Percentiles rank a stretch among this genome's conserved stretches.
These are phyloP conservation scores for Quercus glauca DNA, from an alignment of 306 rosid genomes.

Conservation along the genomic window DNA sequence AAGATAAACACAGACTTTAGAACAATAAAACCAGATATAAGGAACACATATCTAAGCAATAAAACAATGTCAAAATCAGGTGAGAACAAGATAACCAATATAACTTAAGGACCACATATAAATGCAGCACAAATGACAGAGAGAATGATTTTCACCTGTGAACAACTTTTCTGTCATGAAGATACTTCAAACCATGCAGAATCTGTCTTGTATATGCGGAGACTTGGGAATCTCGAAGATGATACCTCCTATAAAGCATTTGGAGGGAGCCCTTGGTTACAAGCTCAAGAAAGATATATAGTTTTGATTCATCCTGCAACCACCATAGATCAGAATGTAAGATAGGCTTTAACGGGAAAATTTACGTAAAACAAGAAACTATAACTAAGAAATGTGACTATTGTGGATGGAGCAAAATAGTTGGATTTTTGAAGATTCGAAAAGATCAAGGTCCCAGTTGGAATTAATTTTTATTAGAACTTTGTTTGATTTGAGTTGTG, in stretches of 20 bases:
- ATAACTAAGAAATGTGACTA: conserved; percentile 2
- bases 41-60: not conserved
- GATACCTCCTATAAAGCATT: conserved; percentile 55
- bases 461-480: no score
- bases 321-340: conserved; percentile 23
- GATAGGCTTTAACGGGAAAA: conserved; percentile 14
- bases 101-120: not conserved
- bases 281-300: conserved; percentile 85
- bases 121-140: conserved; percentile 8
- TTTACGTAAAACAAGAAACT: not conserved
- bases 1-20: not conserved
- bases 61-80: not conserved
- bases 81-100: not conserved
- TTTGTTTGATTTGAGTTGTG: no score
- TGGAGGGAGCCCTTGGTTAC: conserved; percentile 87
- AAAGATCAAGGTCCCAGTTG: no score
- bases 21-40: not conserved
- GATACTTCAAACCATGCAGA: conserved; percentile 86
- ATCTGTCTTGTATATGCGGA: conserved; percentile 90
- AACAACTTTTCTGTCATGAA: conserved; percentile 79
- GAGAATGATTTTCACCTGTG: conserved; percentile 61
- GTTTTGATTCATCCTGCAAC: conserved; percentile 75
- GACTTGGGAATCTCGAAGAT: conserved; percentile 78
- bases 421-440: no score
- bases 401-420: no score